Evolutionary conservation across 148 eudicot genomes (phyloP).

Genomic region (Heliamphora exappendiculata): DNA sequence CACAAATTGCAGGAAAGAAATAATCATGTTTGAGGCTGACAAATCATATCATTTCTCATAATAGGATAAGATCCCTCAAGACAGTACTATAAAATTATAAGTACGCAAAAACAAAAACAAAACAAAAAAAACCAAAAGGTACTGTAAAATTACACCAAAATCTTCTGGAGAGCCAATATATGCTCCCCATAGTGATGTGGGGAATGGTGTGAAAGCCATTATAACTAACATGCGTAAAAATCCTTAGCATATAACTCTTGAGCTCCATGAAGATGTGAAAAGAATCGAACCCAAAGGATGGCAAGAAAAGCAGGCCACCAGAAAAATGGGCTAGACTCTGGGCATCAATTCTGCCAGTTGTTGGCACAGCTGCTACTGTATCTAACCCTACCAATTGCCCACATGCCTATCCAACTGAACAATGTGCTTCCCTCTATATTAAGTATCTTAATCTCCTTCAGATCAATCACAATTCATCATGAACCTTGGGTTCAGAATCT

Average conservation of each 20-base stretch:
- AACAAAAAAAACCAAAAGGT: too few species aligned
- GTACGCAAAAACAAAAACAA: too few species aligned
- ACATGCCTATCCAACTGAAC: background rate
- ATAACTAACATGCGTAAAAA: background rate
- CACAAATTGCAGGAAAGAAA: background rate
- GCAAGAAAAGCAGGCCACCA: conserved; percentile 5
- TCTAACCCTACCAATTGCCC: background rate
- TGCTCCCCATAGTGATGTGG: background rate
- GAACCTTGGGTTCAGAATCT: conserved; percentile 24
- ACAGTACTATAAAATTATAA: background rate
- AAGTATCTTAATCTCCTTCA: background rate
- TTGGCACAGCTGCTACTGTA: background rate
- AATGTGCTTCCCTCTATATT: background rate
- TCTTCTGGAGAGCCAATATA: conserved; percentile 1
- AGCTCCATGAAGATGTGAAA: background rate
- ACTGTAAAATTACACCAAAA: background rate
- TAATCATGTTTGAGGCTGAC: background rate
- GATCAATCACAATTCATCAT: conserved; percentile 65
- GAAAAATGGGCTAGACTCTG: background rate
- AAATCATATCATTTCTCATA: background rate
- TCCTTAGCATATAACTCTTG: background rate
- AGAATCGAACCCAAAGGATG: background rate
- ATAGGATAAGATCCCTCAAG: background rate
- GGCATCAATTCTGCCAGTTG: background rate
- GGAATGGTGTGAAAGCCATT: background rate